Base-by-base conservation (phyloP, 2,329 filamentous ascomycete species). In the Alternaria consortialis region DNA sequence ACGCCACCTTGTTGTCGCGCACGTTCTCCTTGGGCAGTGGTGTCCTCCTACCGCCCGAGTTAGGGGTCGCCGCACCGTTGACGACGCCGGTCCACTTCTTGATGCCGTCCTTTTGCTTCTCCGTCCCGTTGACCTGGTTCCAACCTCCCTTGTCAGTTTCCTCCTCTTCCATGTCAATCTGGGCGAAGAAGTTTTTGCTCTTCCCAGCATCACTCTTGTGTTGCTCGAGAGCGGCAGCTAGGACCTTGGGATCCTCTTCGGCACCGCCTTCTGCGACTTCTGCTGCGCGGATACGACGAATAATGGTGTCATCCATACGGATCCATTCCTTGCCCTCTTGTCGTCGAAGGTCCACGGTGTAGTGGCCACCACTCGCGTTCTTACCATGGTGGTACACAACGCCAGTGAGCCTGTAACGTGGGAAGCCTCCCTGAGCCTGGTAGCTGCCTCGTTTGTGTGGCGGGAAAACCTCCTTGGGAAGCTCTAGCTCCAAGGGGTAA, bases 331-430 rank as follows among this genome's bases (percentile, higher is more conserved):
- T 88, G n/a, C 91, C 93, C 75, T 99, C 95, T 79, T 98, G 94
- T 53, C 95, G 90, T 59, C 94, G 89, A 40, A 97, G 91, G 77
- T 99, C 95, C n/a, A 96, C 94, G 1, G 95, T 99, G 79, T 99
- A 99, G 78, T 99, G 95, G 4, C 95, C 95, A 53, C 93, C 94
- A 65, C 91, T 96, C 36, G 95, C 95, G 71, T 96, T 97, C 83
- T 97, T 97, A 62, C 95, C 95, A 71, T 99, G 95, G 74, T 99
- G 95, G 76, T 99, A 99, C 23, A 99, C 93, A 31, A 97, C 95
- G 20, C 90, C 91, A 64, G 90, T 95, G 13, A 99, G 86, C 51
- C 88, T 89, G 79, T 98, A 99, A 75, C 90, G 91, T 5, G 94
- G 93, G 61, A 92, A 84, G 2, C 88, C 87, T 43, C 90, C 89